Percentiles rank a stretch among this genome's conserved stretches.
Evolutionary conservation across 2,329 filamentous ascomycete genomes (phyloP).

Genomic region (Sordariomycetes sp.): DNA sequence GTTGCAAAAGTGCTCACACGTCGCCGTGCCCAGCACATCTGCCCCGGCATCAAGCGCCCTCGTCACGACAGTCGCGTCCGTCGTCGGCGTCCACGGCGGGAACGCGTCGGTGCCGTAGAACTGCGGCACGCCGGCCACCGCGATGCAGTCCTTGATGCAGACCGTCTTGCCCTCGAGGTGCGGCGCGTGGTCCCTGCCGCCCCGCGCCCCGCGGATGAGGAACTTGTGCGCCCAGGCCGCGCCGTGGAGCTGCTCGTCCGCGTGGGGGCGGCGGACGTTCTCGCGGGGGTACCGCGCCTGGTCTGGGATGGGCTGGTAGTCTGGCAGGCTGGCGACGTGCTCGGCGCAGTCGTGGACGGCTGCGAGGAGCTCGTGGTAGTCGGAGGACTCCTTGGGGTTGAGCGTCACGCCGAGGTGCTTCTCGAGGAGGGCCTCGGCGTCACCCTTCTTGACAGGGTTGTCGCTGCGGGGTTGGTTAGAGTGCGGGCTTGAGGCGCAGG

Average conservation of each 20-base stretch:
- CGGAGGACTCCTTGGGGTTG: constrained; percentile 22
- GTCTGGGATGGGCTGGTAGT: constrained; percentile 32
- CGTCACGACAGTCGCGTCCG: constrained; percentile 42
- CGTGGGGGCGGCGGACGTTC: constrained; percentile 25
- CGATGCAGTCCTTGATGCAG: constrained; percentile 43
- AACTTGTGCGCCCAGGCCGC: constrained; percentile 41
- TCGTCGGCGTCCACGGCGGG: constrained; percentile 35
- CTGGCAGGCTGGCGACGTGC: constrained; percentile 27
- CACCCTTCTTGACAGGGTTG: constrained; percentile 28
- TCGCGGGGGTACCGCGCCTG: constrained; percentile 30
- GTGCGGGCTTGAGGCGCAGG: neutral
- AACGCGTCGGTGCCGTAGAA: constrained; percentile 40
- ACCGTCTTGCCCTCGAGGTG: constrained; percentile 30
- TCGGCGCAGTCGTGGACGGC: constrained; percentile 41
- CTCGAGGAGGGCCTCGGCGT: constrained; percentile 22
- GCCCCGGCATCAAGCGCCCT: constrained; percentile 38
- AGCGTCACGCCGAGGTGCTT: constrained; percentile 23
- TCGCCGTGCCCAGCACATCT: constrained; percentile 35
- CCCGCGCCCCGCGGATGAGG: constrained; percentile 22
- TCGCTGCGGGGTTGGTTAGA: constrained; percentile 10
- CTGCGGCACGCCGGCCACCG: constrained; percentile 41
- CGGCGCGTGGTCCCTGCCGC: constrained; percentile 10
- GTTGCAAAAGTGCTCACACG: constrained; percentile 43
- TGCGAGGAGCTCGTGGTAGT: constrained; percentile 36
- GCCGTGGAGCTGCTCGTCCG: constrained; percentile 31